Base-by-base conservation (phyloP, 805 yeast genomes). In the Metschnikowia orientalis region DNA sequence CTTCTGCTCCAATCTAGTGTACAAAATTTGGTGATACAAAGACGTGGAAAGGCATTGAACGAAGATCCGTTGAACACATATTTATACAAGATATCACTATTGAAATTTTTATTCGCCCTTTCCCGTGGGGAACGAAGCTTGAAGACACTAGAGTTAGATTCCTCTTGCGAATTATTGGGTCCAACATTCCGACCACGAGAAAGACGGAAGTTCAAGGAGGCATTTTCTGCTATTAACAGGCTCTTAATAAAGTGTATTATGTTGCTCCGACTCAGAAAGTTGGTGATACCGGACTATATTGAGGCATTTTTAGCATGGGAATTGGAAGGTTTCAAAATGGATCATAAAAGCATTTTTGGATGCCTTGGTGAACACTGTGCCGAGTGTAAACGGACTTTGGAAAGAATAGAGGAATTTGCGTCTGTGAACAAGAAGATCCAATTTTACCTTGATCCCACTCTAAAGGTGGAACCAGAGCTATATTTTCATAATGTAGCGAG, bases 371-470 rank as follows among this genome's bases (percentile, higher is more conserved):
- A 15, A 8, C 19, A 16, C 18, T 32, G 20, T 13, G 14, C 16
- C 8, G 18, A 32, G n/a, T 26, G 25, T 18, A 13, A 20, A 8
- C 15, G 10, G n/a, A 14, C 30, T 5, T 26, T 19, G 4, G 17
- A 16, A n/a, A 12, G 8, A 21, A 13, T 32, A 11, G 16, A 26
- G 18, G 22, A 26, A 4, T 13, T 25, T 21, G 28, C 11, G 9
- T 24, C 19, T 20, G 22, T 24, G 13, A 30, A 30, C 24, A 24
- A 28, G 6, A 19, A 14, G n/a, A 30, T 30, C 3, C 34, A 30
- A 12, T 30, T 30, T 16, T 30, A 30, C 18, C 25, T 24, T 8
- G 34, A 30, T 4, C 34, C 28, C 4, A 30, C 28, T 6, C 24
- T 22, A n/a, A n/a, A n/a, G n/a, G n/a, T n/a, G n/a, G n/a, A n/a